Percentiles rank a stretch among this genome's conserved stretches.
Conservation (phyloP, 371 early-diverging fungal genomes). For the Lichtheimia ornata region DNA sequence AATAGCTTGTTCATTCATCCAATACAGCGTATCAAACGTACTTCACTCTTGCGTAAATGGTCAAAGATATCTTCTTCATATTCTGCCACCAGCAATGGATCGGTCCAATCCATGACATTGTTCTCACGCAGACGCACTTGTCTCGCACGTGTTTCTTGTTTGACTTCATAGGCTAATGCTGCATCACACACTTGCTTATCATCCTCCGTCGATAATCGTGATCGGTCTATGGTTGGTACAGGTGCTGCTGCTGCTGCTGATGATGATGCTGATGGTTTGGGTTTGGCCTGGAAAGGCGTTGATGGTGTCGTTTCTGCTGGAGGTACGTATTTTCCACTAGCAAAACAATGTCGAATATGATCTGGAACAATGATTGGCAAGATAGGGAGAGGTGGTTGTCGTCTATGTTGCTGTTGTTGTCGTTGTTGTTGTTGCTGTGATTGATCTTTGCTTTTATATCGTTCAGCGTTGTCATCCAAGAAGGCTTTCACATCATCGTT, state of each 20-base stretch:
- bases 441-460: conserved; percentile 16
- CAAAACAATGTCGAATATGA: conserved; percentile 12
- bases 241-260: background rate
- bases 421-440: background rate
- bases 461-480: conserved; percentile 29
- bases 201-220: background rate
- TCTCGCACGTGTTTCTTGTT: conserved; percentile 25
- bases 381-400: conserved; percentile 25
- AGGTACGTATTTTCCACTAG: background rate
- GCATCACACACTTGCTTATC: conserved; percentile 8
- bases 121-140: conserved; percentile 15
- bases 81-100: conserved; percentile 91
- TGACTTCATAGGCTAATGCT: conserved; percentile 17
- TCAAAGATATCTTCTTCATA: conserved; percentile 90
- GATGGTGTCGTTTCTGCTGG: background rate
- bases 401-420: conserved; percentile 9
- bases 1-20: background rate
- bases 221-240: background rate
- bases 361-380: conserved; percentile 36
- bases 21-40: conserved; percentile 17
- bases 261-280: background rate
- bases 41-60: conserved; percentile 81
- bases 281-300: conserved; percentile 5
- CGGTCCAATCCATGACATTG: conserved; percentile 61
- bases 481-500: conserved; percentile 17